phyloP scores from a whole-genome alignment of 768 basidiomycete genomes.

The Boletales sp. region DNA sequence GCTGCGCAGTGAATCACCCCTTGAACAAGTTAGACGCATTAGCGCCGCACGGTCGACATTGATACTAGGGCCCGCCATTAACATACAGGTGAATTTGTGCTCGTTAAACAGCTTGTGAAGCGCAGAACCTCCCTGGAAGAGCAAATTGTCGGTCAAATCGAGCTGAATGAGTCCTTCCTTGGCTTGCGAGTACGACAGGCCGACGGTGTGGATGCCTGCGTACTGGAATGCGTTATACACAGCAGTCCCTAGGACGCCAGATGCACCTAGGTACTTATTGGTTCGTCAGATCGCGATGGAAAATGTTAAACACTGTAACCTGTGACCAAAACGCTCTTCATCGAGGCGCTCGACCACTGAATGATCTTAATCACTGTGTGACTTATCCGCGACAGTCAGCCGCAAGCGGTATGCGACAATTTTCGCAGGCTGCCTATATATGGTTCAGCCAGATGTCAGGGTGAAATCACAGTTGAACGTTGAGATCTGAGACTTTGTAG shows the following conservation, averaged over 20 bases:
- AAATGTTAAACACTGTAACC: slow-evolving; percentile 30
- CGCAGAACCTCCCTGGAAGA: slow-evolving; percentile 34
- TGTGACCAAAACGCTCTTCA: slow-evolving; percentile 56
- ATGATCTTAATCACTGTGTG: not conserved
- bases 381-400: not conserved
- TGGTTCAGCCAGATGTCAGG: too few species aligned
- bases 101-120: slow-evolving; percentile 51
- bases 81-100: slow-evolving; percentile 70
- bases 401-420: not conserved
- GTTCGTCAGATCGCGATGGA: slow-evolving; percentile 10
- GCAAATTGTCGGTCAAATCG: slow-evolving; percentile 57
- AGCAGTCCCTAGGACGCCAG: slow-evolving; percentile 85
- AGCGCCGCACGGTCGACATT: not conserved
- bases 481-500: too few species aligned
- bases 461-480: too few species aligned
- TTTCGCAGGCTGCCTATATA: not conserved
- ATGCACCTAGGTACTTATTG: slow-evolving; percentile 59
- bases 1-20: slow-evolving; percentile 96
- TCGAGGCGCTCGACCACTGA: slow-evolving; percentile 1
- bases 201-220: slow-evolving; percentile 46
- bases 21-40: slow-evolving; percentile 25
- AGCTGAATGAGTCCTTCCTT: slow-evolving; percentile 51
- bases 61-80: not conserved
- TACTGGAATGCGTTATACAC: slow-evolving; percentile 64
- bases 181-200: slow-evolving; percentile 70